Conservation (phyloP, 2,329 filamentous ascomycete species). For the Phialophora verrucosa region DNA sequence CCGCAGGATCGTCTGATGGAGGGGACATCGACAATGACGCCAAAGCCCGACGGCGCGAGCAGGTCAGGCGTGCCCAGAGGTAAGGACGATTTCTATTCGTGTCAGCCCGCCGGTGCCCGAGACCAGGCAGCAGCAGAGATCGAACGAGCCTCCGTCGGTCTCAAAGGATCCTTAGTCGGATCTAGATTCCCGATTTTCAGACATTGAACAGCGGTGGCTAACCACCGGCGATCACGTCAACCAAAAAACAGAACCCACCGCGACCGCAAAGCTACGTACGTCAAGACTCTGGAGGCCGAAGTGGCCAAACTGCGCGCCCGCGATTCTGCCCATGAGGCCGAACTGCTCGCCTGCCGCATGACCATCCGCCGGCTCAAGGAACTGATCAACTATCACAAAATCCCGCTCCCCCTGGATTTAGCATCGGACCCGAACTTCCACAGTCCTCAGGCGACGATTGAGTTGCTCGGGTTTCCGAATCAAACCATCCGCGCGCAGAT, state of each 20-base stretch:
- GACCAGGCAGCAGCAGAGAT: background rate
- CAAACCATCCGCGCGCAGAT: conserved; percentile 31
- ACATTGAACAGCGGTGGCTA: background rate
- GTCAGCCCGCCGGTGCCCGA: background rate
- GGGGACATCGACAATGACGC: conserved; percentile 20
- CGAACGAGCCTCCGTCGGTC: background rate
- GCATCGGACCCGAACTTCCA: conserved; percentile 29
- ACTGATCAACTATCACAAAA: conserved; percentile 33
- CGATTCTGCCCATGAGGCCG: conserved; percentile 32
- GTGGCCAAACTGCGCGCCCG: conserved; percentile 40
- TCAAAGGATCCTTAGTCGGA: background rate
- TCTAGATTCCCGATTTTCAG: background rate
- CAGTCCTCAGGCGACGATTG: conserved; percentile 30
- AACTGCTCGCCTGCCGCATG: conserved; percentile 23
- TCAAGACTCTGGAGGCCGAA: conserved; percentile 42
- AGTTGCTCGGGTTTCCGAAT: conserved; percentile 27
- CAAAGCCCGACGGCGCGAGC: conserved; percentile 40
- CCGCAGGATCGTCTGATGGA: background rate
- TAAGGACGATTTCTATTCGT: conserved; percentile 23
- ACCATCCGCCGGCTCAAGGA: conserved; percentile 35
- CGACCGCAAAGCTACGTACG: conserved; percentile 43
- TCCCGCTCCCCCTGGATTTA: conserved; percentile 32
- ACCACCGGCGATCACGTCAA: conserved; percentile 4
- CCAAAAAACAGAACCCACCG: conserved; percentile 41
- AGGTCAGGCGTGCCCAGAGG: conserved; percentile 43